A percentile compares a stretch with the other conserved stretches of the same genome.
Evolutionary conservation across 1,139 yeast genomes (phyloP).

Genomic region (Taphrina confusa): DNA sequence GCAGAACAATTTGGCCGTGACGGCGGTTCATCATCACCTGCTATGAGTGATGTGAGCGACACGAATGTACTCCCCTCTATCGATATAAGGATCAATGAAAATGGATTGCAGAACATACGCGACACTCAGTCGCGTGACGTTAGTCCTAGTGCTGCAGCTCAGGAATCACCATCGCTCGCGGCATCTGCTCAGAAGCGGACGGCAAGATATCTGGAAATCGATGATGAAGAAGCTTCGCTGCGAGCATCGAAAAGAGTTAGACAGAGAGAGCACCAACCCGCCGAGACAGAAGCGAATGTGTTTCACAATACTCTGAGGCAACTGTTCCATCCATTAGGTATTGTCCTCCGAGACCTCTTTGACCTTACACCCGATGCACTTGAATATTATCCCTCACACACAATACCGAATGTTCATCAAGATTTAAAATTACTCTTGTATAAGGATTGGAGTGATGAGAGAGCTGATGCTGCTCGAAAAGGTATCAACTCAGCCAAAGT

Average conservation of each 20-base stretch:
- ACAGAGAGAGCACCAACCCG: neutral
- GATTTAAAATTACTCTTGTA: constrained; percentile 19
- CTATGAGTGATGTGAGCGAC: no score
- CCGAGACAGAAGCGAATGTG: neutral
- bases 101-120: no score
- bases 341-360: neutral
- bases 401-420: neutral
- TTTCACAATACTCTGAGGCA: constrained; percentile 14
- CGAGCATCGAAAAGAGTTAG: constrained; percentile 9
- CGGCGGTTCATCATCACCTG: no score
- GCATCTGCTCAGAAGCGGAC: no score
- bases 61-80: no score
- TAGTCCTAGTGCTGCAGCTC: no score
- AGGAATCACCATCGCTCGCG: no score
- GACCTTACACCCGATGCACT: constrained; percentile 1
- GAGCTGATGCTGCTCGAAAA: neutral
- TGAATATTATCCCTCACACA: neutral
- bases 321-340: constrained; percentile 3
- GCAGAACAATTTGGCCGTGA: no score
- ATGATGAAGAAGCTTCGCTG: constrained; percentile 1
- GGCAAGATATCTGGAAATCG: no score
- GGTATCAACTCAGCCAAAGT: neutral
- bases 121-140: no score
- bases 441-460: constrained; percentile 21
- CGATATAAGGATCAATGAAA: no score